Evolutionary conservation across 2,329 filamentous ascomycete genomes (phyloP).

Genomic region (Apiospora pterosperma): DNA sequence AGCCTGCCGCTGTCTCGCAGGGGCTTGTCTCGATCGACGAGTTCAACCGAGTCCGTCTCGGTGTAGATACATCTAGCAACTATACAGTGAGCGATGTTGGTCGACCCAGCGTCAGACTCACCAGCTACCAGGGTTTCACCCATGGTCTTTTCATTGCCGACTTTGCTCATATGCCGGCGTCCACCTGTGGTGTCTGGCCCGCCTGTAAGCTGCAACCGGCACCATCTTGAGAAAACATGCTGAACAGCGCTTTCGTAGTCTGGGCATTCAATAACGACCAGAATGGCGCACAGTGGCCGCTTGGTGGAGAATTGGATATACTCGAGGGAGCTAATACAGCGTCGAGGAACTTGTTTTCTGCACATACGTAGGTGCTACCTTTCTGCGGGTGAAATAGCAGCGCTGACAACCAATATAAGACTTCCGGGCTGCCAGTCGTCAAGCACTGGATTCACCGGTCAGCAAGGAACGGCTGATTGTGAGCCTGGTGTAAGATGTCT

Average conservation of each 20-base stretch:
- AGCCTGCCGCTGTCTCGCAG: slow-evolving; percentile 32
- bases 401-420: neutral
- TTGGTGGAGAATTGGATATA: slow-evolving; percentile 64
- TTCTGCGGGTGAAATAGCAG: slow-evolving; percentile 12
- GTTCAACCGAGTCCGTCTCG: slow-evolving; percentile 39
- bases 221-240: neutral
- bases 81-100: slow-evolving; percentile 34
- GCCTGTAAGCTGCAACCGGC: slow-evolving; percentile 47
- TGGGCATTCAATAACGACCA: slow-evolving; percentile 41
- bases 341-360: slow-evolving; percentile 57
- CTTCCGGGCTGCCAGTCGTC: slow-evolving; percentile 18
- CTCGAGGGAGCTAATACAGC: slow-evolving; percentile 66
- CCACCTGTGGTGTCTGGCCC: slow-evolving; percentile 70
- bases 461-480: slow-evolving; percentile 20
- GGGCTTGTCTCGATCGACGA: slow-evolving; percentile 41
- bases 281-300: slow-evolving; percentile 55
- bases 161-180: slow-evolving; percentile 69
- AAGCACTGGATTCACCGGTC: slow-evolving; percentile 20
- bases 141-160: slow-evolving; percentile 70
- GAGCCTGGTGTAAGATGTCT: slow-evolving; percentile 18
- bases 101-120: slow-evolving; percentile 62
- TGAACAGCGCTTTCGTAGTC: slow-evolving; percentile 30
- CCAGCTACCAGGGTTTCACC: slow-evolving; percentile 60
- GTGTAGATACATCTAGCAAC: slow-evolving; percentile 39
- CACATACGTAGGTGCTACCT: slow-evolving; percentile 47